A percentile compares a stretch with the other conserved stretches of the same genome.
These are phyloP conservation scores for Chaetomium strumarium DNA, from an alignment of 2,329 filamentous ascomycete species.

Conservation along the genomic window DNA sequence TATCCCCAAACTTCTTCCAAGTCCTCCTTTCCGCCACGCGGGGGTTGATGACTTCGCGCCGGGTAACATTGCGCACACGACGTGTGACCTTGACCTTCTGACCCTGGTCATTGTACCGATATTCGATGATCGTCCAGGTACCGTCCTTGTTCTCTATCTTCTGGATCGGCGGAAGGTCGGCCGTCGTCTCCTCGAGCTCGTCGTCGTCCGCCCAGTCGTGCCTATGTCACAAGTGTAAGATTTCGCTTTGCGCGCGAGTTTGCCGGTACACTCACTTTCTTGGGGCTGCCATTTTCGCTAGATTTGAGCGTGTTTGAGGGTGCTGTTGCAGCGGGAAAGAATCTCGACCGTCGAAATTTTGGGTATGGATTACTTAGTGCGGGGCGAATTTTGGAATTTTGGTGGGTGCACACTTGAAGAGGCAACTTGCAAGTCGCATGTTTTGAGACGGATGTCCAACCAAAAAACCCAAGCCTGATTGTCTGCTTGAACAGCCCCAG, in stretches of 20 bases:
- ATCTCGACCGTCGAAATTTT: too few species aligned
- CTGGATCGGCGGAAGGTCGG: constrained; percentile 73
- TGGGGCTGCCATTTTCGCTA: constrained; percentile 21
- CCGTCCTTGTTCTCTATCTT: constrained; percentile 97
- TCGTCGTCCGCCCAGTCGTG: constrained; percentile 96
- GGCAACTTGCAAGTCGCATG: too few species aligned
- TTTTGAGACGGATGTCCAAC: too few species aligned
- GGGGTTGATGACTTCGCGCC: constrained; percentile 92
- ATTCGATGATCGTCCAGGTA: constrained; percentile 90
- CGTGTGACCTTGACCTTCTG: constrained; percentile 97
- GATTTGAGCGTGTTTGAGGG: too few species aligned
- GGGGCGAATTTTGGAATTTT: too few species aligned
- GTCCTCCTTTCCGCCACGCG: constrained; percentile 89
- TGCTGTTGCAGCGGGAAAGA: too few species aligned
- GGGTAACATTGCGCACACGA: constrained; percentile 84
- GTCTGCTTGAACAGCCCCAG: too few species aligned
- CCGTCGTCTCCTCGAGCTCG: constrained; percentile 66
- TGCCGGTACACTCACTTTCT: constrained; percentile 19
- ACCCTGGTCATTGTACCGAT: constrained; percentile 83
- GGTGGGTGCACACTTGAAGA: too few species aligned
- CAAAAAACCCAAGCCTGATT: too few species aligned
- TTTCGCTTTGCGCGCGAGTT: not conserved
- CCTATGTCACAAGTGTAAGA: constrained; percentile 27
- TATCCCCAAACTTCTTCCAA: constrained; percentile 89
- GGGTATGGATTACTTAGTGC: too few species aligned